Conservation (phyloP, 2,329 filamentous ascomycete species). For the Didymella lethalis region DNA sequence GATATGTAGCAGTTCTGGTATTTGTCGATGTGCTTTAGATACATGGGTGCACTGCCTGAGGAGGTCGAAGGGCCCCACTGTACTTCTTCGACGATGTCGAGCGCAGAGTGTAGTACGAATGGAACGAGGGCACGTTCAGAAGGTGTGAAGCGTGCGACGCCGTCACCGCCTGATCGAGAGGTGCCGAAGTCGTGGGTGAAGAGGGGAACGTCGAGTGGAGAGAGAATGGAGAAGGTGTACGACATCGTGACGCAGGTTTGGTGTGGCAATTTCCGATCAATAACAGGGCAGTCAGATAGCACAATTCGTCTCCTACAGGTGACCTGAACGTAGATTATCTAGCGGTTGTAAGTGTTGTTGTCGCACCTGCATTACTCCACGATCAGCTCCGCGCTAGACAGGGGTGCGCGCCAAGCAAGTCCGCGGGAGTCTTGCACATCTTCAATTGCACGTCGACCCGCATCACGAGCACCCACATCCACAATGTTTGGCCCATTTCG, state of each 20-base stretch:
- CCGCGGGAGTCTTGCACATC: slow-evolving; percentile 40
- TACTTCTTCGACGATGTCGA: slow-evolving; percentile 95
- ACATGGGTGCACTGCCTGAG: slow-evolving; percentile 64
- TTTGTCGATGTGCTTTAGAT: slow-evolving; percentile 94
- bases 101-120: slow-evolving; percentile 91
- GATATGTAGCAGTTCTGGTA: slow-evolving; percentile 97
- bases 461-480: slow-evolving; percentile 29
- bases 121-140: slow-evolving; percentile 94
- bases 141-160: slow-evolving; percentile 84
- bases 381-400: slow-evolving; percentile 35
- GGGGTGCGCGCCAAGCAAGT: slow-evolving; percentile 42
- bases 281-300: not conserved
- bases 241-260: slow-evolving; percentile 70
- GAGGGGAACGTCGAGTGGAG: slow-evolving; percentile 92
- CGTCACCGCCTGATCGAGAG: slow-evolving; percentile 94
- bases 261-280: not conserved
- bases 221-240: slow-evolving; percentile 98
- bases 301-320: too few species aligned
- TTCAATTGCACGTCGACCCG: slow-evolving; percentile 22
- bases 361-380: slow-evolving; percentile 5
- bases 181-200: slow-evolving; percentile 98
- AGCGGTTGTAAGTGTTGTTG: slow-evolving; percentile 1
- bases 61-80: slow-evolving; percentile 73
- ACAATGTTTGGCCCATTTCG: slow-evolving; percentile 53
- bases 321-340: not conserved